Percentiles rank a stretch among this genome's conserved stretches.
Conservation (phyloP, 306 rosid species). For the Luffa acutangula region DNA sequence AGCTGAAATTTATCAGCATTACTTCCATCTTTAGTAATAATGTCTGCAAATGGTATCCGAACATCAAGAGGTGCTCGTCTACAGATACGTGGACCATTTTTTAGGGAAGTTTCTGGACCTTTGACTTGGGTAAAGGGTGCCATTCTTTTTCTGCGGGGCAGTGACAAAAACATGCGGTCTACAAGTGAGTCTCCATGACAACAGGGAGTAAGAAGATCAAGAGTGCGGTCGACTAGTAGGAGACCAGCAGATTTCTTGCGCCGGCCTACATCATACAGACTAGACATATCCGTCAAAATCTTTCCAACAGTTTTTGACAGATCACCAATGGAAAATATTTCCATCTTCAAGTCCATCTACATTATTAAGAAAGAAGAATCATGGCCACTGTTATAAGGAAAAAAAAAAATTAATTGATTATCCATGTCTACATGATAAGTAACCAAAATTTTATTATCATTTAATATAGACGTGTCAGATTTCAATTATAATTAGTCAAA, state of each 20-base stretch:
- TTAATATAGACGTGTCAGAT: background rate
- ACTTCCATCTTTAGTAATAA: slow-evolving; percentile 47
- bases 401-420: slow-evolving; percentile 2
- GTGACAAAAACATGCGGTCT: slow-evolving; percentile 69
- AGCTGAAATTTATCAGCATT: slow-evolving; percentile 35
- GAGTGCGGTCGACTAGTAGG: slow-evolving; percentile 77
- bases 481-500: background rate
- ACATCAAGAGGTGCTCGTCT: slow-evolving; percentile 68
- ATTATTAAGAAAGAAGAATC: slow-evolving; percentile 25
- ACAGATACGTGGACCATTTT: slow-evolving; percentile 36
- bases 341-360: slow-evolving; percentile 97
- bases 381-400: slow-evolving; percentile 18
- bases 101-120: slow-evolving; percentile 42
- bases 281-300: slow-evolving; percentile 83
- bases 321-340: slow-evolving; percentile 90
- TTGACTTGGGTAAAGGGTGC: slow-evolving; percentile 35
- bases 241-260: slow-evolving; percentile 78
- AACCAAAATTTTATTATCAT: background rate
- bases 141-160: slow-evolving; percentile 48
- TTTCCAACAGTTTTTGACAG: slow-evolving; percentile 75
- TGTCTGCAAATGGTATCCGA: slow-evolving; percentile 61
- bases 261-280: slow-evolving; percentile 91
- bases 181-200: slow-evolving; percentile 87
- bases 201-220: slow-evolving; percentile 93
- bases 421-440: background rate